Evolutionary conservation across 2,329 filamentous ascomycete genomes (phyloP).

Genomic region (Scytalidium lignicola): DNA sequence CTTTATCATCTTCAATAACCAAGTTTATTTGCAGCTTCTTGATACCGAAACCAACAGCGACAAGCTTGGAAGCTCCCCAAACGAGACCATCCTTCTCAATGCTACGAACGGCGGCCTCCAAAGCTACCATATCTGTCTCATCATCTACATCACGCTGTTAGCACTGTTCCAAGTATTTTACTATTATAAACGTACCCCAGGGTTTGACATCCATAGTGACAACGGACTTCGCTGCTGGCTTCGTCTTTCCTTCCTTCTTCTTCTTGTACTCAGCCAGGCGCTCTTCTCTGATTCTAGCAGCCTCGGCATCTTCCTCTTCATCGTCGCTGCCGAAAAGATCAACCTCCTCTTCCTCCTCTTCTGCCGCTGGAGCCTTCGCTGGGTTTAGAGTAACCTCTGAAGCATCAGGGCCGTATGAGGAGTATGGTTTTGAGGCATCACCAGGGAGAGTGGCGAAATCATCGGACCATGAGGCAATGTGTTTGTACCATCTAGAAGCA

Average conservation of each 20-base stretch:
- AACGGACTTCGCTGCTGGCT: conserved; percentile 91
- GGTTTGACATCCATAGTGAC: conserved; percentile 97
- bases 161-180: conserved; percentile 1
- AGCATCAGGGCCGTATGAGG: conserved; percentile 84
- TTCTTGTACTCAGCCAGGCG: conserved; percentile 88
- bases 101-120: conserved; percentile 74
- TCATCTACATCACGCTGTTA: conserved; percentile 55
- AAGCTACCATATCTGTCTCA: conserved; percentile 82
- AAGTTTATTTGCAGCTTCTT: conserved; percentile 99
- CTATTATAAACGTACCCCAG: conserved; percentile 68
- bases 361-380: conserved; percentile 71
- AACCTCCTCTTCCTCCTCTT: conserved; percentile 77
- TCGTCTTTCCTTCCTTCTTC: conserved; percentile 93
- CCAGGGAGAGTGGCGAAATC: conserved; percentile 90
- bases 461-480: conserved; percentile 87
- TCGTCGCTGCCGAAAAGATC: conserved; percentile 92
- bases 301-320: conserved; percentile 90
- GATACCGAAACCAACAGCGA: conserved; percentile 93
- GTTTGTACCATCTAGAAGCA: conserved; percentile 98
- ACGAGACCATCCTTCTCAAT: conserved; percentile 93
- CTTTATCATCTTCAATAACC: conserved; percentile 94
- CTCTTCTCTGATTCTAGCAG: conserved; percentile 77
- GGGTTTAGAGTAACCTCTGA: conserved; percentile 76
- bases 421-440: conserved; percentile 84
- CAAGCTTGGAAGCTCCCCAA: conserved; percentile 89